These are phyloP conservation scores for Metschnikowia amazonensis DNA, from an alignment of 805 yeast genomes.

Conservation along the genomic window DNA sequence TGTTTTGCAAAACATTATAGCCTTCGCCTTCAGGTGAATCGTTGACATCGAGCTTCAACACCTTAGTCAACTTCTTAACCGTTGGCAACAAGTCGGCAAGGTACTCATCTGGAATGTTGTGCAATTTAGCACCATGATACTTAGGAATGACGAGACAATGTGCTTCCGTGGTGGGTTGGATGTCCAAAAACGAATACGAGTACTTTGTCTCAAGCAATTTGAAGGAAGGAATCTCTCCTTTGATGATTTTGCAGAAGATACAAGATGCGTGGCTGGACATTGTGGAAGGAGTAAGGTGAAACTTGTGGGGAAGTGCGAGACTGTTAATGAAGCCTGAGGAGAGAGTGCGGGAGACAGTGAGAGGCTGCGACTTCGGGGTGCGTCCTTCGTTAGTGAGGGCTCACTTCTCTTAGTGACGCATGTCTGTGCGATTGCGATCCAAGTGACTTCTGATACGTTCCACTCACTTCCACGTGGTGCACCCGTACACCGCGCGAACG, in stretches of 20 bases:
- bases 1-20: slow-evolving; percentile 87
- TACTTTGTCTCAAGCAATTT: slow-evolving; percentile 83
- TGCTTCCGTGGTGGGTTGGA: slow-evolving; percentile 87
- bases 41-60: slow-evolving; percentile 60
- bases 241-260: slow-evolving; percentile 90
- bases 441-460: slow-evolving; percentile 6
- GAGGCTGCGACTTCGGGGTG: neutral
- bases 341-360: neutral
- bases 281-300: neutral
- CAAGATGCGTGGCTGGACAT: slow-evolving; percentile 56
- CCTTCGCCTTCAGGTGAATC: slow-evolving; percentile 65
- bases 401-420: no score
- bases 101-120: slow-evolving; percentile 88
- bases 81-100: slow-evolving; percentile 82
- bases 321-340: neutral
- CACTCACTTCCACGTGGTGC: slow-evolving; percentile 8
- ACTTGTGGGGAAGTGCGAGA: neutral
- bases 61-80: slow-evolving; percentile 78
- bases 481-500: slow-evolving; percentile 10
- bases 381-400: neutral
- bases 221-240: slow-evolving; percentile 93
- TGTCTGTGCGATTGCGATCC: slow-evolving; percentile 5
- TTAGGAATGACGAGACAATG: slow-evolving; percentile 91
- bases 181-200: slow-evolving; percentile 83
- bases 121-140: slow-evolving; percentile 88